phyloP scores from a whole-genome alignment of 345 rosid genomes.

The Luvunga scandens region DNA sequence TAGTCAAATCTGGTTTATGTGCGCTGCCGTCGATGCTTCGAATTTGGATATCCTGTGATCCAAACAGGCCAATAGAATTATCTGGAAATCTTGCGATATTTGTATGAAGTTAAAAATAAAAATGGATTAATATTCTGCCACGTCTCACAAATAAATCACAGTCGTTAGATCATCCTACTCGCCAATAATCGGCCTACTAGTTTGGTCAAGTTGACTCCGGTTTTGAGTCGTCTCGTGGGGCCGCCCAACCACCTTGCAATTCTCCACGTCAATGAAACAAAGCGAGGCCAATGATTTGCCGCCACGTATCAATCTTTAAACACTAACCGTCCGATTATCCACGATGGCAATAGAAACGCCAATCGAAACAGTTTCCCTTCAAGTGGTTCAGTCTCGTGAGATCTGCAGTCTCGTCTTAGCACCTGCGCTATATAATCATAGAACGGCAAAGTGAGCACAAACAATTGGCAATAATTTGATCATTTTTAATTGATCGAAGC shows the following conservation, averaged over 20 bases:
- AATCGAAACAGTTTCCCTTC: slow-evolving; percentile 8
- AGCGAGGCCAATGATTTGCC: slow-evolving; percentile 18
- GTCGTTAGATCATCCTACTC: slow-evolving; percentile 22
- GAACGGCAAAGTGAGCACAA: accelerated
- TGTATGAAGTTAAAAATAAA: slow-evolving; percentile 2
- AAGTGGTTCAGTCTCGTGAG: not conserved
- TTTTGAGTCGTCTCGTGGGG: slow-evolving; percentile 23
- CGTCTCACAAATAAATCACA: slow-evolving; percentile 5
- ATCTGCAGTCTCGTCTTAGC: slow-evolving; percentile 10
- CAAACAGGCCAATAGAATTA: not conserved
- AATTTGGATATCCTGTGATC: not conserved
- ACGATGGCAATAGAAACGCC: slow-evolving; percentile 23
- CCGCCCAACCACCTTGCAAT: not conserved
- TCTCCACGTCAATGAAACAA: slow-evolving; percentile 51
- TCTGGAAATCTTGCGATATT: not conserved
- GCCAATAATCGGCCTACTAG: slow-evolving; percentile 1
- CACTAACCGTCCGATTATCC: slow-evolving; percentile 44
- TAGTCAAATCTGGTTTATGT: not conserved
- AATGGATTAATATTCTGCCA: slow-evolving; percentile 24
- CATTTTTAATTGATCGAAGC: slow-evolving; percentile 17
- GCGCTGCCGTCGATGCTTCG: not conserved
- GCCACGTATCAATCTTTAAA: slow-evolving; percentile 19
- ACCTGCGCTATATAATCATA: slow-evolving; percentile 15
- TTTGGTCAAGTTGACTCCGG: slow-evolving; percentile 17
- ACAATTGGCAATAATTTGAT: not conserved